phyloP scores from a whole-genome alignment of 2,329 filamentous ascomycete genomes.

The Aspergillus costaricaensis region DNA sequence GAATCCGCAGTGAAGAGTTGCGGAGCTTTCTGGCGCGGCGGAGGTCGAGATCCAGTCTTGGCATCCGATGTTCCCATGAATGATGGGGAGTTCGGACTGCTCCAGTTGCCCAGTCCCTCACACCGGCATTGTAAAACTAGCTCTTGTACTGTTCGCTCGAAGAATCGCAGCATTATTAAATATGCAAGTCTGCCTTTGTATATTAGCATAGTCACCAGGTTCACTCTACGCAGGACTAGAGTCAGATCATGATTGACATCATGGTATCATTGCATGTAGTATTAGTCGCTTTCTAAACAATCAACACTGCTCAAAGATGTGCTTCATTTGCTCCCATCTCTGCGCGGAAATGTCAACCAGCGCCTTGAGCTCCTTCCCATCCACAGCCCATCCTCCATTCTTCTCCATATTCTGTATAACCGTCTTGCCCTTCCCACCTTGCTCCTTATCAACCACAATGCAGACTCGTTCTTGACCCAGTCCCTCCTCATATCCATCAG shows the following conservation, averaged over 20 bases:
- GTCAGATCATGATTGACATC: conserved; percentile 6
- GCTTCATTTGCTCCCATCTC: conserved; percentile 64
- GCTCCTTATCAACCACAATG: conserved; percentile 67
- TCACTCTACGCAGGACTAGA: not conserved
- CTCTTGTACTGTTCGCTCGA: no score
- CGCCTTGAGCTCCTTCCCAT: conserved; percentile 61
- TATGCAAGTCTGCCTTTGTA: not conserved
- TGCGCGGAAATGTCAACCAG: conserved; percentile 62
- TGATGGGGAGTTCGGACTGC: not conserved
- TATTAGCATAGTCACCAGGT: not conserved
- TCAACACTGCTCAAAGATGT: conserved; percentile 41
- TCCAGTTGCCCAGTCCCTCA: not conserved
- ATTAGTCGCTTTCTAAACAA: conserved; percentile 2
- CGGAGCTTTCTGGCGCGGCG: conserved; percentile 16
- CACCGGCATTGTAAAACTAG: no score
- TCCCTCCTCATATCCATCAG: conserved; percentile 85
- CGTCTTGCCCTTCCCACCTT: conserved; percentile 51
- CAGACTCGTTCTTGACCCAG: conserved; percentile 82
- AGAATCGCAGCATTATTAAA: not conserved
- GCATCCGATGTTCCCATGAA: conserved; percentile 18
- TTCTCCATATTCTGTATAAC: conserved; percentile 74
- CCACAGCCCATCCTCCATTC: conserved; percentile 73
- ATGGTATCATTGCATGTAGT: conserved; percentile 30
- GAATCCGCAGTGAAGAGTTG: not conserved
- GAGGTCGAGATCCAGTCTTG: conserved; percentile 23